Evolutionary conservation across 2,329 filamentous ascomycete genomes (phyloP).

Genomic region (Fusarium bulbicola): DNA sequence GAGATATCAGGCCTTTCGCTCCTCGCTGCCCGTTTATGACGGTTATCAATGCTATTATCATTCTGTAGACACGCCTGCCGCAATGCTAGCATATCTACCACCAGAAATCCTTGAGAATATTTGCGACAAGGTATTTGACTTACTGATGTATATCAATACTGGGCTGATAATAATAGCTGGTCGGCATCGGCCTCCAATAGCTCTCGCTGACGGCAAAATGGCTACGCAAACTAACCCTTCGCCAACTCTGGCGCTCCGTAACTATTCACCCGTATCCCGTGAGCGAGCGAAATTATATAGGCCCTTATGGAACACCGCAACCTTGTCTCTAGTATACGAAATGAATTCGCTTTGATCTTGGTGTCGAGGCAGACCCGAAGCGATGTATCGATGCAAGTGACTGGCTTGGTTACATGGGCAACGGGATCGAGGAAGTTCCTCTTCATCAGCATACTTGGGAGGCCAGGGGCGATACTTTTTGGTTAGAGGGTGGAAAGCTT

Average conservation of each 20-base stretch:
- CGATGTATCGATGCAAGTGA: not conserved
- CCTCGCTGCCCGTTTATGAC: fast-evolving
- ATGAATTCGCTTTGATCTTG: not conserved
- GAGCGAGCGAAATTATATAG: not conserved
- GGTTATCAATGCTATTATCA: fast-evolving
- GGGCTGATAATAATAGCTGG: not conserved
- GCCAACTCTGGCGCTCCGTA: not conserved
- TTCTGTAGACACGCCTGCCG: fast-evolving
- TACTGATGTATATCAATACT: fast-evolving
- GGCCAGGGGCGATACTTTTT: not conserved
- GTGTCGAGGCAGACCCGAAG: not conserved
- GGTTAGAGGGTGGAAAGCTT: not conserved
- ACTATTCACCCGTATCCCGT: not conserved
- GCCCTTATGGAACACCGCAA: fast-evolving
- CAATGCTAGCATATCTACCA: not conserved
- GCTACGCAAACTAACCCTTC: not conserved
- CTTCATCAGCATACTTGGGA: not conserved
- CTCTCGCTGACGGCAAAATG: not conserved
- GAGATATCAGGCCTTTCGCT: not conserved
- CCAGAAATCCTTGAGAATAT: not conserved
- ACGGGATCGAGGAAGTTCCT: not conserved
- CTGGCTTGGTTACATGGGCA: not conserved
- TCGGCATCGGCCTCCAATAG: not conserved
- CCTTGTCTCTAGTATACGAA: not conserved
- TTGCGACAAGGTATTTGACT: not conserved